Conservation (phyloP, 106 monocot species). For the Amphibolis antarctica region DNA sequence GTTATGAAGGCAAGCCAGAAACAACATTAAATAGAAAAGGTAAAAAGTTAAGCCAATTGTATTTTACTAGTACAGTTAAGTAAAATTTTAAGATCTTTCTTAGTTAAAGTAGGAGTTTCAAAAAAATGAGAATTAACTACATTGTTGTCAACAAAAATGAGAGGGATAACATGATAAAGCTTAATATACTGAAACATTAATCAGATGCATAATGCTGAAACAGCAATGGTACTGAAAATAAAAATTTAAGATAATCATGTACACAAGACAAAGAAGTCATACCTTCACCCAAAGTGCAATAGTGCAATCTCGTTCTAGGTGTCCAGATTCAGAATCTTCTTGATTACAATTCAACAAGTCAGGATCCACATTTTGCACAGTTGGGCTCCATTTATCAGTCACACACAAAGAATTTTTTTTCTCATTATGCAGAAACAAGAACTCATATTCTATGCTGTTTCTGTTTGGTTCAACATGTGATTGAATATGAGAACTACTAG, state of each 20-base stretch:
- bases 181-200: too few relatives aligned
- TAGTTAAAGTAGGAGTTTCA: too few relatives aligned
- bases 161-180: too few relatives aligned
- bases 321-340: background rate
- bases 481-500: too few relatives aligned
- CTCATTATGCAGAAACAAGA: background rate
- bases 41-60: too few relatives aligned
- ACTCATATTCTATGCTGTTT: background rate
- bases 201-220: too few relatives aligned
- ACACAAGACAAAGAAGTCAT: background rate
- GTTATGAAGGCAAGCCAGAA: too few relatives aligned
- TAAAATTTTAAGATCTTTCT: too few relatives aligned
- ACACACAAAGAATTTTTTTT: background rate
- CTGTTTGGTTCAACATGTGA: background rate
- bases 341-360: background rate
- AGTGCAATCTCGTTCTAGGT: background rate
- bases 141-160: too few relatives aligned
- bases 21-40: too few relatives aligned
- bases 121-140: too few relatives aligned
- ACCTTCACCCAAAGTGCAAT: conserved; percentile 1
- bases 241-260: background rate
- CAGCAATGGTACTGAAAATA: background rate
- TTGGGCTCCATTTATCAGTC: background rate
- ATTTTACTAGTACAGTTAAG: too few relatives aligned
- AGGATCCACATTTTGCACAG: background rate